These are phyloP conservation scores for Trichophyton verrucosum DNA, from an alignment of 2,329 filamentous ascomycete genomes.

Conservation along the genomic window DNA sequence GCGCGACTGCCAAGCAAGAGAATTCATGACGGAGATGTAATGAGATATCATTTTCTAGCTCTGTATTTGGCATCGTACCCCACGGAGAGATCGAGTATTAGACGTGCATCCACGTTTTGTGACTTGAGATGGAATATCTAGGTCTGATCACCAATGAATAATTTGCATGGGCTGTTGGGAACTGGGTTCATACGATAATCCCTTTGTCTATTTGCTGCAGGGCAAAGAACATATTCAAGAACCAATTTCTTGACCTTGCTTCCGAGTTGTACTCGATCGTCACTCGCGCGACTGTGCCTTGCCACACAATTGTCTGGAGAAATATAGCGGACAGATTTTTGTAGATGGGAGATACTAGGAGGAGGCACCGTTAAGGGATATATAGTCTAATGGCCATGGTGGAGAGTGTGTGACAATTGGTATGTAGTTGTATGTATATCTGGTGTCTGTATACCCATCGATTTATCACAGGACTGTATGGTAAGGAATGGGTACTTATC, in stretches of 20 bases:
- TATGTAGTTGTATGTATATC: background rate
- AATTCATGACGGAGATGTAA: background rate
- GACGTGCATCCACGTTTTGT: background rate
- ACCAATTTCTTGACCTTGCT: too few species aligned
- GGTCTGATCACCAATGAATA: too few species aligned
- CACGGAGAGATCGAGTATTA: background rate
- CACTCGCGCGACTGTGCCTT: too few species aligned
- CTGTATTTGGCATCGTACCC: background rate
- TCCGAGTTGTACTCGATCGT: too few species aligned
- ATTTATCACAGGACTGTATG: background rate
- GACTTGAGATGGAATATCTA: background rate
- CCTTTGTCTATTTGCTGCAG: too few species aligned
- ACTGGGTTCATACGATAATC: too few species aligned
- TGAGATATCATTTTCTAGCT: background rate
- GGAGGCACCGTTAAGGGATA: background rate
- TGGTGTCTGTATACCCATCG: background rate
- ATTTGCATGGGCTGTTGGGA: too few species aligned
- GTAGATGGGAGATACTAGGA: background rate
- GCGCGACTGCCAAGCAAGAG: background rate
- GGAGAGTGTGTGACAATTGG: background rate
- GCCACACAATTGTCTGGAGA: too few species aligned
- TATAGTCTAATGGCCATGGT: background rate
- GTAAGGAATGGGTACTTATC: background rate
- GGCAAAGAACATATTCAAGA: too few species aligned
- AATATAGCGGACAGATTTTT: too few species aligned